Base-by-base conservation (phyloP, 192 early-diverging fungal species). In the Helicostylum pulchrum region DNA sequence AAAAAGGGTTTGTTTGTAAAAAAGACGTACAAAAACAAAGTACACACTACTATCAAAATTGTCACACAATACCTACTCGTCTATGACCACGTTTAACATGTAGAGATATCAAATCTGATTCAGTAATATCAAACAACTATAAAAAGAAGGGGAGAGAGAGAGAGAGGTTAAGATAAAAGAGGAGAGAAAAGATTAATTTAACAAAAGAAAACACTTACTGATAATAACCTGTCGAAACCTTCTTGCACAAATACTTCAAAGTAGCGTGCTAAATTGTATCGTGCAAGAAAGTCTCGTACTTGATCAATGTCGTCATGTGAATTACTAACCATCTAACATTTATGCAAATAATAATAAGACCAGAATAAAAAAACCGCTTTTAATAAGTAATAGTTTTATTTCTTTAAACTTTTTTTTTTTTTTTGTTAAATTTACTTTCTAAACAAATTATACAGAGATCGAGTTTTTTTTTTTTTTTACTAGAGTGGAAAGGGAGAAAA, bases 11-110 rank as follows among this genome's bases (percentile, higher is more conserved):
- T 20, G 14, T 31, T 31, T 14, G 42, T n/a, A 5, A 45, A 60
- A 32, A 42, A 42, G 4, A 48, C 42, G 23, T 44, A 47, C 23
- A 20, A n/a, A 20, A 36, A 7, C 2, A 39, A 11, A n/a, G n/a
- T n/a, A 26, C 26, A 26, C 42, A 43, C 15, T 39, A 39, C 36
- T 10, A 39, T 39, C 36, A 39, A n/a, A 17, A 58, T 58, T 36
- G 14, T 54, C 7, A 42, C 19, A 66, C 43, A 60, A 39, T 39
- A 69, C 59, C 53, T 71, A 77, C 71, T 64, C 76, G 54, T 66
- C 76, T 51, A 64, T 77, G 76, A 6, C 76, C 76, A 43, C 76
- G 52, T 55, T 77, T 77, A 19, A 74, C 72, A 26, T 61, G 50
- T 44, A 77, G 56, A 0, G 64, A 60, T 20, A 64, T 61, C 34